Evolutionary conservation across 2,329 filamentous ascomycete species (phyloP).

Genomic region (Penicillium sp.): DNA sequence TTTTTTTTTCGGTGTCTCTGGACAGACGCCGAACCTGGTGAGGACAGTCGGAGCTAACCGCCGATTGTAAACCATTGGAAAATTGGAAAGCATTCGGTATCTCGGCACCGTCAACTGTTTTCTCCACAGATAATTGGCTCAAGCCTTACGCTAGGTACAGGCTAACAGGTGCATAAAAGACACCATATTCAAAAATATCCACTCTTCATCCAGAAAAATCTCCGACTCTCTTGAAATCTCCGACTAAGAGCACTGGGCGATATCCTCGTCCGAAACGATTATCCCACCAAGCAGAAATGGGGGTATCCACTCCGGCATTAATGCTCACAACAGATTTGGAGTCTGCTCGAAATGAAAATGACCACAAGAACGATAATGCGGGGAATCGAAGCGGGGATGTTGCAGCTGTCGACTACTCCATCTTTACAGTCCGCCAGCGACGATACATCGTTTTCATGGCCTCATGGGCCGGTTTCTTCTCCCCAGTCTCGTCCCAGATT

Average conservation of each 20-base stretch:
- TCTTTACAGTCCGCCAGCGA: slow-evolving; percentile 36
- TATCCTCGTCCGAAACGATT: neutral
- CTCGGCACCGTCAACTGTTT: slow-evolving; percentile 21
- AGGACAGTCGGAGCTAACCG: slow-evolving; percentile 6
- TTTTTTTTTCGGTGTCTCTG: neutral
- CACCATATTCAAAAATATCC: neutral
- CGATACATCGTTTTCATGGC: slow-evolving; percentile 34
- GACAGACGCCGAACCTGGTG: neutral
- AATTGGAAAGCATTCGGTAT: slow-evolving; percentile 22
- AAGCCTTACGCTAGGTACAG: neutral
- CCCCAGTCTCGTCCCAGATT: slow-evolving; percentile 51
- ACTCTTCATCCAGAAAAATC: neutral
- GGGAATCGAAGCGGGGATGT: slow-evolving; percentile 9
- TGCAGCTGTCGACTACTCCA: slow-evolving; percentile 33
- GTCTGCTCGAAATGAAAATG: slow-evolving; percentile 1
- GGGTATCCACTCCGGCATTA: neutral
- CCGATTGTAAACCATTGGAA: slow-evolving; percentile 3
- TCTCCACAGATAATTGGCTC: slow-evolving; percentile 15
- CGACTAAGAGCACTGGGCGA: neutral
- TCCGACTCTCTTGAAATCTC: neutral
- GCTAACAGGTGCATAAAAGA: slow-evolving; percentile 4
- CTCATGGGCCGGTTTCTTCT: slow-evolving; percentile 45
- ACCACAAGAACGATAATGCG: slow-evolving; percentile 1
- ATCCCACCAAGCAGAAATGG: slow-evolving; percentile 6
- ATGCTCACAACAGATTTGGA: slow-evolving; percentile 4